Conservation (phyloP, 2,329 filamentous ascomycete genomes). For the Ceratocystis albifundus region DNA sequence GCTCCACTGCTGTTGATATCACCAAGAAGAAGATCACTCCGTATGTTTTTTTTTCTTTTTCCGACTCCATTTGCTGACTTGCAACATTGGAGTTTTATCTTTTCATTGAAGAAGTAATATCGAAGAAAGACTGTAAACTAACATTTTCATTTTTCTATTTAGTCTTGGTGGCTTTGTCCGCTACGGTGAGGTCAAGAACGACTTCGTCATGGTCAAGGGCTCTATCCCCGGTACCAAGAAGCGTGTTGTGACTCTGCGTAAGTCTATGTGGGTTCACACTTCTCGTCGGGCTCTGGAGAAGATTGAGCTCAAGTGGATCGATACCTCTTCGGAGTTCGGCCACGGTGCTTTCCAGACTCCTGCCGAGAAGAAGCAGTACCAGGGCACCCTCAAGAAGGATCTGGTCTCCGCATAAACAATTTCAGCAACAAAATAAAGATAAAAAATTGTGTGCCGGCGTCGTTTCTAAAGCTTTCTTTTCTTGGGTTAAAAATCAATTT, state of each 20-base stretch:
- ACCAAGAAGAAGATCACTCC: constrained; percentile 99
- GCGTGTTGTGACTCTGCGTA: constrained; percentile 96
- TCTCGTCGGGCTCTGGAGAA: constrained; percentile 94
- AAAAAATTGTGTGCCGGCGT: constrained; percentile 22
- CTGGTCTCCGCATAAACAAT: constrained; percentile 38
- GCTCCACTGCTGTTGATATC: constrained; percentile 87
- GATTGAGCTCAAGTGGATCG: constrained; percentile 99
- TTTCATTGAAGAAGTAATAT: too few species aligned
- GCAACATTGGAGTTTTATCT: too few species aligned
- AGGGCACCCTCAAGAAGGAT: constrained; percentile 99
- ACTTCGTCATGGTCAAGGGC: constrained; percentile 96
- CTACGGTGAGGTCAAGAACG: constrained; percentile 99
- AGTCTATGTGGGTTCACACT: constrained; percentile 97
- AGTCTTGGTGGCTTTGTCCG: constrained; percentile 98
- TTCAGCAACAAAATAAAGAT: constrained; percentile 22
- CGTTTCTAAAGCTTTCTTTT: constrained; percentile 13
- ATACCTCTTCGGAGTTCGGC: constrained; percentile 99
- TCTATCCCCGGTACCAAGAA: constrained; percentile 98
- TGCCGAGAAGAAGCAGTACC: constrained; percentile 93
- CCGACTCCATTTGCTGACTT: background rate
- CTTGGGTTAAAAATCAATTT: constrained; percentile 9
- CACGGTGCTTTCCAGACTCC: constrained; percentile 99
- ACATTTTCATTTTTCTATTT: constrained; percentile 25
- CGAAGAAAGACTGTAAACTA: constrained; percentile 27
- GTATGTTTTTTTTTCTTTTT: constrained; percentile 59